These are phyloP conservation scores for Cydonia oblonga DNA, from an alignment of 331 rosid species.

Conservation along the genomic window DNA sequence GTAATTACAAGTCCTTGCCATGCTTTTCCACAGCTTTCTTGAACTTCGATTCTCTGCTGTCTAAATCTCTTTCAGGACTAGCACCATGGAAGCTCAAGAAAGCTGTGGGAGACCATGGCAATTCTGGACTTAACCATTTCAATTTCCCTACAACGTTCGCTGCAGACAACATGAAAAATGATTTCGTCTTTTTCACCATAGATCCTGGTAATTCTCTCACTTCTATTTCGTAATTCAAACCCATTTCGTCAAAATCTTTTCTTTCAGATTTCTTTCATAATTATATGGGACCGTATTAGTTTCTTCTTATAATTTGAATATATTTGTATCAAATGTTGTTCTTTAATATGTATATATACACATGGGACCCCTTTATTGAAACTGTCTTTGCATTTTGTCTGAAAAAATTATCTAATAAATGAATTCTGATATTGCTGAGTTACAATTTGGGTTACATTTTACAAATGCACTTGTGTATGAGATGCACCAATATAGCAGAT, in stretches of 20 bases:
- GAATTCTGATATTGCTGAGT: conserved; percentile 3
- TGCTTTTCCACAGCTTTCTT: conserved; percentile 98
- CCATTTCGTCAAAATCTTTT: not conserved
- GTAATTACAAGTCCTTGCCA: conserved; percentile 47
- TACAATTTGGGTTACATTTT: conserved; percentile 19
- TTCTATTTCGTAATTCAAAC: not conserved
- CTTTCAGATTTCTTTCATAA: not conserved
- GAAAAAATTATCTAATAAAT: not conserved
- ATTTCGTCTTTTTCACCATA: not conserved
- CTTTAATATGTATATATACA: not conserved
- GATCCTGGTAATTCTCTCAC: conserved; percentile 3
- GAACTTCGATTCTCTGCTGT: conserved; percentile 51
- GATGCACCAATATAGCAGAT: not conserved
- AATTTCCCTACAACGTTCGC: not conserved
- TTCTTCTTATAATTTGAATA: not conserved
- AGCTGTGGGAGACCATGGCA: conserved; percentile 98
- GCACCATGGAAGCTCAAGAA: conserved; percentile 80
- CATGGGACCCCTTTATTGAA: not conserved
- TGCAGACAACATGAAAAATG: not conserved
- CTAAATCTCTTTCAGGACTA: not conserved
- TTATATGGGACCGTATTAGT: not conserved
- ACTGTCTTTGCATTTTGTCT: conserved; percentile 10
- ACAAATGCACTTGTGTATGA: not conserved
- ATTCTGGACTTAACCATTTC: conserved; percentile 24
- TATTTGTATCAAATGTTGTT: not conserved